Evolutionary conservation across 306 rosid genomes (phyloP).

Genomic region (Malus sieversii): DNA sequence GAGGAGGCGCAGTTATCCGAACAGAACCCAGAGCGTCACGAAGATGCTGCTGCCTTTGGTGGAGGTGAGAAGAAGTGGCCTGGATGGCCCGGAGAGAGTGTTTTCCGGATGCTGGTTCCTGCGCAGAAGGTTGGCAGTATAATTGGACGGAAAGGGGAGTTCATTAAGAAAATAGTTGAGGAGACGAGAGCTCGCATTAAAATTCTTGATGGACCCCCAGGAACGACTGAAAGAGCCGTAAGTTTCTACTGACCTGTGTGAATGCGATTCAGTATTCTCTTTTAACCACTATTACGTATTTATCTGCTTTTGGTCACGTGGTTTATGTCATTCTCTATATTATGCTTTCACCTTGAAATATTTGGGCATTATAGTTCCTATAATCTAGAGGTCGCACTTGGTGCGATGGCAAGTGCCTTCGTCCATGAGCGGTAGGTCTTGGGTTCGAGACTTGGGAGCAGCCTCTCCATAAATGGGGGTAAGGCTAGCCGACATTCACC

Average conservation of each 20-base stretch:
- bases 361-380: neutral
- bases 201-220: constrained; percentile 96
- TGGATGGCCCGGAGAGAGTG: constrained; percentile 99
- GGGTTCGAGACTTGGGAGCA: too few species aligned
- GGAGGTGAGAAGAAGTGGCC: constrained; percentile 96
- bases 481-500: too few species aligned
- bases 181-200: constrained; percentile 93
- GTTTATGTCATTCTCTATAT: neutral
- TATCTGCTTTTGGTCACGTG: constrained; percentile 2
- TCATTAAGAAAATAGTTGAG: constrained; percentile 80
- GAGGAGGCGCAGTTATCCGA: neutral
- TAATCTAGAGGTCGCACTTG: neutral
- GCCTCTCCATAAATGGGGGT: too few species aligned
- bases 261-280: neutral
- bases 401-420: too few species aligned
- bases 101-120: constrained; percentile 93
- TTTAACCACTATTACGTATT: neutral
- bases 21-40: constrained; percentile 24
- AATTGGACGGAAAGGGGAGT: constrained; percentile 97
- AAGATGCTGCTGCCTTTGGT: constrained; percentile 38
- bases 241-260: constrained; percentile 28
- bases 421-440: too few species aligned
- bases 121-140: constrained; percentile 95
- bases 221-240: constrained; percentile 96
- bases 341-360: neutral